phyloP scores from a whole-genome alignment of 2,329 filamentous ascomycete species.

The Penicillium sp. region DNA sequence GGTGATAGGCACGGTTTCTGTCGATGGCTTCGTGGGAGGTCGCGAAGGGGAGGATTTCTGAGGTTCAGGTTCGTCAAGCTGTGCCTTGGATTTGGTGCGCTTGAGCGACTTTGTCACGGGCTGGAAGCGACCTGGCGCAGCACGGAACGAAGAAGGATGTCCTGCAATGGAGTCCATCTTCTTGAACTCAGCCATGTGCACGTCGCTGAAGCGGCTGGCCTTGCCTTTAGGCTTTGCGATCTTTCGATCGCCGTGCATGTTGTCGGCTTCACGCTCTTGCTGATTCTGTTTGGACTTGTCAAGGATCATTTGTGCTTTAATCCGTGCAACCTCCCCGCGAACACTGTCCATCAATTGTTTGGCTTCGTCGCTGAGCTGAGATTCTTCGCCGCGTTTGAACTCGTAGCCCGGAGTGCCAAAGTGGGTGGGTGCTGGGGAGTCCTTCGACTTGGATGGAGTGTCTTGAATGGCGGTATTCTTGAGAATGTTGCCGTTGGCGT shows the following conservation, averaged over 20 bases:
- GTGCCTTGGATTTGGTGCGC: constrained; percentile 63
- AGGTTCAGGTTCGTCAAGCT: constrained; percentile 63
- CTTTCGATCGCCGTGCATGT: constrained; percentile 60
- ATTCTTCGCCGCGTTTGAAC: constrained; percentile 51
- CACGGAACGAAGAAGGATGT: constrained; percentile 75
- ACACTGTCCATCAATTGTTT: constrained; percentile 67
- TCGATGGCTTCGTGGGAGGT: constrained; percentile 33
- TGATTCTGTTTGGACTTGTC: constrained; percentile 61
- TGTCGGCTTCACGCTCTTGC: constrained; percentile 51
- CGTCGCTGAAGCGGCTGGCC: constrained; percentile 77
- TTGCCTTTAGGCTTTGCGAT: constrained; percentile 81
- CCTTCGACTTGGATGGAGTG: constrained; percentile 49
- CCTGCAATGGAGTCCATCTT: constrained; percentile 97
- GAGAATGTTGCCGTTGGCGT: constrained; percentile 41
- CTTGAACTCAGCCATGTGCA: constrained; percentile 85
- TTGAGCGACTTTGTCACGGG: constrained; percentile 51
- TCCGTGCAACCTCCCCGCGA: constrained; percentile 70
- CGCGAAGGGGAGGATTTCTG: constrained; percentile 46
- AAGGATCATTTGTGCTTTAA: constrained; percentile 69
- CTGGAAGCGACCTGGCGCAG: constrained; percentile 49
- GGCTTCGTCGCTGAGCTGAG: constrained; percentile 54
- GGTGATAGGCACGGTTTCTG: constrained; percentile 42
- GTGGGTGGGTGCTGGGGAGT: constrained; percentile 37
- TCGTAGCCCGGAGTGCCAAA: constrained; percentile 51
- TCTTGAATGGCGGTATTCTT: constrained; percentile 36